Conservation (phyloP, 2,329 filamentous ascomycete species). For the Cytospora chrysosperma region DNA sequence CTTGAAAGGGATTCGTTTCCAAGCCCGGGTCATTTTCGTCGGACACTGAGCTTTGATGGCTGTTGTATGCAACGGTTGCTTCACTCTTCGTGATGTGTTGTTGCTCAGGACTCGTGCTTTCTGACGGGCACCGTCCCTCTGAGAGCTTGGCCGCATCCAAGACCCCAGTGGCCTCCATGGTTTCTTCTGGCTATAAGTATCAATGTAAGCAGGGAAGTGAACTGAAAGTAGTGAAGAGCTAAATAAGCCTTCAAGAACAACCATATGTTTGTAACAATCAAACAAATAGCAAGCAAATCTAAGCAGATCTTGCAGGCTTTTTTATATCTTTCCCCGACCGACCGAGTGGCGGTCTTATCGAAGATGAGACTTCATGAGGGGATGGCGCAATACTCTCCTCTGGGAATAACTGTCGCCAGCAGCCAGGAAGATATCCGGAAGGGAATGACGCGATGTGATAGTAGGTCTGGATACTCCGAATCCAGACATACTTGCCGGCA, state of each 20-base stretch:
- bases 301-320: too few relatives aligned
- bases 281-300: background rate
- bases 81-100: background rate
- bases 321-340: background rate
- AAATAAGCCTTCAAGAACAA: background rate
- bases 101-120: background rate
- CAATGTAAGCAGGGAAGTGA: too few relatives aligned
- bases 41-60: background rate
- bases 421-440: background rate
- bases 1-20: constrained; percentile 34
- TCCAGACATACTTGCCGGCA: background rate
- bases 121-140: background rate
- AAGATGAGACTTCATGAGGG: background rate
- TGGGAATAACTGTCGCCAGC: background rate
- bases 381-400: background rate
- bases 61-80: background rate
- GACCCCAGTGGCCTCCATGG: background rate
- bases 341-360: background rate
- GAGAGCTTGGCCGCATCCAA: background rate
- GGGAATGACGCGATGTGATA: background rate
- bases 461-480: background rate
- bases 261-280: background rate
- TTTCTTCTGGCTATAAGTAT: background rate
- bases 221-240: too few relatives aligned
- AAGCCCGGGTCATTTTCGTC: constrained; percentile 14